Base-by-base conservation (phyloP, 2,329 filamentous ascomycete species). In the Aspergillus texensis region DNA sequence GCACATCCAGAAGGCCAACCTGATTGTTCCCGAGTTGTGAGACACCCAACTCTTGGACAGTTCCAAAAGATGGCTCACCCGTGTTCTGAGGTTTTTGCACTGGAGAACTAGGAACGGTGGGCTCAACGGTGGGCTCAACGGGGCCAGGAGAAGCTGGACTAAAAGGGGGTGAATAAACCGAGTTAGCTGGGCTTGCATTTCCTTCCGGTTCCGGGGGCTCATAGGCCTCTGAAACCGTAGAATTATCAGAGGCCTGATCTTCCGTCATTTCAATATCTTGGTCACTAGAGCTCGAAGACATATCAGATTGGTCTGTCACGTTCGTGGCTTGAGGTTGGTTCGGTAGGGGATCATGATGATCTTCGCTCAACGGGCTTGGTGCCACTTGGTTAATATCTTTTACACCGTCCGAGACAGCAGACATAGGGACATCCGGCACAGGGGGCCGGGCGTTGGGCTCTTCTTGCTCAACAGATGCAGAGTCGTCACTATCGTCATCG, bases 191-290 rank as follows among this genome's bases (percentile, higher is more conserved):
- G 43, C 72, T 74, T 24, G 64, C 62, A 34, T 70, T 66, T 24
- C 65, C 63, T 50, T 74, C 74, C n/a, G 78, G 74, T 65, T 80
- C 79, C 24, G 84, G 84, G 55, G 86, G 86, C 66, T 89, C 85
- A 68, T 88, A 87, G 56, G 78, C 82, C 63, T 88, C 86, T 2
- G 84, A 84, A 60, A 67, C 67, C 10, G 75, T 76, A 56, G 71
- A 69, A 65, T 77, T 75, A 53, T 69, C 72, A 28, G 68, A 73
- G 9, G 46, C 61, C 46, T 66, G 62, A 14, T 62, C 64, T 24
- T 58, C 56, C 36, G 63, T 48, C 36, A 64, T 48, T 52, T 70
- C 62, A 36, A 62, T 46, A 26, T 39, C 52, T 30, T 65, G 41
- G 45, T 68, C 62, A 55, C 55, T 62, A 21, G 55, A 26, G 21